Base-by-base conservation (phyloP, 164 flowering plant genomes). In the Vitis riparia region DNA sequence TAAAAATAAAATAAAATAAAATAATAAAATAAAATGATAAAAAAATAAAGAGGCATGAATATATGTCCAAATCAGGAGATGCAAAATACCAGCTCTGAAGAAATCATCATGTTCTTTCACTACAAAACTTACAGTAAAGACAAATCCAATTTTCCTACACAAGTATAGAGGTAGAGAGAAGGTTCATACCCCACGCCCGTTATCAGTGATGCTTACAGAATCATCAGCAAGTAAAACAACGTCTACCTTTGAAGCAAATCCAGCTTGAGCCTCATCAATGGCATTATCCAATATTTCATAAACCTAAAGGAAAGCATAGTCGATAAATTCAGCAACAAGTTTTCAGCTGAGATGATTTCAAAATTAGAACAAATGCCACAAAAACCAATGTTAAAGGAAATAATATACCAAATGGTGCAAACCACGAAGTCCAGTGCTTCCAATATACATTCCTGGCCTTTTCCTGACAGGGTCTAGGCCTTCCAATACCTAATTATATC, bases 401-500 rank as follows among this genome's bases (percentile, higher is more conserved):
- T 23, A 57, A 58, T 51, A 71, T 85, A 96, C 99, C 98, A 96
- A 73, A 81, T 96, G 99, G 70, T 93, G 98, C 82, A 96, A 76
- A 50, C 99, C 99, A 72, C 99, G 98, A 75, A 87, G 83, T 52
- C 98, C 98, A 3, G 99, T 96, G 78, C 94, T 91, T 70, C 99
- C 98, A 69, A 96, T 96, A 71, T 93, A 96, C 98, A 96, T 96
- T 71, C 97, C 99, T 17, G 99, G 99, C 67, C 98, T 85, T 79
- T 89, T 93, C 52, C 99, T 84, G 16, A 96, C 99, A 72, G 97
- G 92, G 51, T 96, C 99, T 70, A 96, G 82, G 57, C 99, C 98
- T 88, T 96, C 92, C 79, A 93, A 71, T 19, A 96, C 98, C 98
- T 96, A 77, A 68, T 70, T 19, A 78, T 10, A 69, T 11, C 55